Base-by-base conservation (phyloP, 2,329 filamentous ascomycete species). In the Ophiocordyceps sinensis region DNA sequence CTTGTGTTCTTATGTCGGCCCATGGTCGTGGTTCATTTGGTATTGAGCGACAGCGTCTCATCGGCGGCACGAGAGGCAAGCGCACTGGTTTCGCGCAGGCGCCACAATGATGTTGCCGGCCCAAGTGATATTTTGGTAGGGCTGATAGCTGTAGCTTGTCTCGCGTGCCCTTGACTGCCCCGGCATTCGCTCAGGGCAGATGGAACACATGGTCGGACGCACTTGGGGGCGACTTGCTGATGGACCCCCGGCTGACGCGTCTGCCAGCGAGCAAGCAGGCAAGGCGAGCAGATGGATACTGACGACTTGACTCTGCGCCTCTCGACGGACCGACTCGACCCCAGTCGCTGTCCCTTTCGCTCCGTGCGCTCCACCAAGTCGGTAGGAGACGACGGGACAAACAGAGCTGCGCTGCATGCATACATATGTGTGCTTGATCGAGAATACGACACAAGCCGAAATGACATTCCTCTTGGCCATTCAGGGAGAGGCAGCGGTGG, bases 331-430 rank as follows among this genome's bases (percentile, higher is more conserved):
- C 4, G 8, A 15, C 14, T 5, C 32, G 32, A 34, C 32, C 32
- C 32, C 32, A 3, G 32, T 34, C 32, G 32, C 14, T 34, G 8
- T 15, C 13, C n/a, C n/a, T n/a, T 15, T 15, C 32, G 32, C 14
- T 17, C 13, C 4, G 6, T n/a, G 14, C 17, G 14, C 14, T 7
- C 14, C 32, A 31, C 11, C 4, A 4, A 10, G 11, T 13, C n/a
- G 29, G 32, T 15, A 15, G n/a, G n/a, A n/a, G n/a, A 15, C 32
- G 8, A 9, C 10, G 19, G 26, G 28, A 39, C 37, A 5, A 23
- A 37, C 17, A 19, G 28, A n/a, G 39, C 23, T 31, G 32, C n/a
- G n/a, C n/a, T n/a, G n/a, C 39, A 40, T 40, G 39, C 32, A 40
- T 36, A 28, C 17, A 23, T 17, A 13, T 26, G 23, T 23, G 23